These are phyloP conservation scores for Areca catechu DNA, from an alignment of 176 grass and related monocot genomes.

Conservation along the genomic window DNA sequence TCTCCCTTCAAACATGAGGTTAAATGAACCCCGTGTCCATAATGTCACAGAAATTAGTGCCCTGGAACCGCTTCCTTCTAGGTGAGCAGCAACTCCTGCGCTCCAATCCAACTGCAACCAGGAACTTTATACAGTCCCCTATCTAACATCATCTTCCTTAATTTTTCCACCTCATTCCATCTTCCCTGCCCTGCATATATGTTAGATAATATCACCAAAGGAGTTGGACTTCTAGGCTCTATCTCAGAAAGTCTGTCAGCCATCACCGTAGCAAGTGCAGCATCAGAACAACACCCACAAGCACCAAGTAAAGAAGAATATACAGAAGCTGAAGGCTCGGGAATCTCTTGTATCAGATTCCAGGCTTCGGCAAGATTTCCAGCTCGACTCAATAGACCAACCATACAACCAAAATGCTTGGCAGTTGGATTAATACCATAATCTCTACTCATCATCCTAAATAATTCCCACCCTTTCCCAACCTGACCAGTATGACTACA, in stretches of 20 bases:
- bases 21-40: no score
- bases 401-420: slow-evolving; percentile 29
- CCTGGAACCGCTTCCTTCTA: no score
- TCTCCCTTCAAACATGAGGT: no score
- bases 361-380: slow-evolving; percentile 34
- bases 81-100: no score
- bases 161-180: slow-evolving; percentile 32
- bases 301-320: slow-evolving; percentile 39
- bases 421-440: slow-evolving; percentile 19
- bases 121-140: slow-evolving; percentile 24
- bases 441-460: slow-evolving; percentile 17
- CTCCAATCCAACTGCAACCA: slow-evolving; percentile 12
- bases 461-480: slow-evolving; percentile 21
- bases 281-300: slow-evolving; percentile 21
- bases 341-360: slow-evolving; percentile 15
- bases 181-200: slow-evolving; percentile 27
- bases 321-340: slow-evolving; percentile 21
- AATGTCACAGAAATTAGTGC: no score
- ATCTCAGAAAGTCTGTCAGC: slow-evolving; percentile 21
- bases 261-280: slow-evolving; percentile 23
- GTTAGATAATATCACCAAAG: slow-evolving; percentile 30
- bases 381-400: slow-evolving; percentile 30
- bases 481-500: slow-evolving; percentile 33
- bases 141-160: slow-evolving; percentile 19
- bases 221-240: slow-evolving; percentile 24